Conservation (phyloP, 331 rosid species). For the Saraca asoca region DNA sequence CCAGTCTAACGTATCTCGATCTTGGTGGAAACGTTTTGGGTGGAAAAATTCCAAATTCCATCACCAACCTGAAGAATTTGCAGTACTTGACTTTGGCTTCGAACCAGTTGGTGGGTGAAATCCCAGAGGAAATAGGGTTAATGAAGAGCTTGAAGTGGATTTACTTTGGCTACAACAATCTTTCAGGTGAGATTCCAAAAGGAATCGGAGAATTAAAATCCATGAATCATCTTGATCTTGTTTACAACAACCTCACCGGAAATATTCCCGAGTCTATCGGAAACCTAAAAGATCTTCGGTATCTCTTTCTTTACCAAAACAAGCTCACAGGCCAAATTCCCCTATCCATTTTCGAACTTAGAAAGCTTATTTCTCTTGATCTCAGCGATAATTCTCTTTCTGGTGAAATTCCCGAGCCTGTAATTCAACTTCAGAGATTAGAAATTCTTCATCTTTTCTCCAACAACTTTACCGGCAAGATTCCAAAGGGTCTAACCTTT, state of each 20-base stretch:
- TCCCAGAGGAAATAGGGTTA: conserved; percentile 50
- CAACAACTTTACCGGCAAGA: conserved; percentile 62
- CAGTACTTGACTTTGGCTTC: conserved; percentile 78
- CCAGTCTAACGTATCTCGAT: conserved; percentile 61
- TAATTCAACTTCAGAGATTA: conserved; percentile 53
- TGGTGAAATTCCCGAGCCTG: conserved; percentile 69
- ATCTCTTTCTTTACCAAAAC: conserved; percentile 85
- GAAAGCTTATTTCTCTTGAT: conserved; percentile 75
- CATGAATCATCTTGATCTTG: conserved; percentile 80
- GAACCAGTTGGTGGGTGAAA: conserved; percentile 65
- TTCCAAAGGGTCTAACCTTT: conserved; percentile 61
- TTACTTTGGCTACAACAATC: conserved; percentile 85
- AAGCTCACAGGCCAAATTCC: conserved; percentile 71
- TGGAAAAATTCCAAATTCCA: conserved; percentile 67
- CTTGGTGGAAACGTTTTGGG: conserved; percentile 78
- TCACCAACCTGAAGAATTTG: conserved; percentile 57
- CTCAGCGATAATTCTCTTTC: conserved; percentile 76
- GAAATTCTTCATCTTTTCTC: conserved; percentile 87
- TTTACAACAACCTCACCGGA: conserved; percentile 83
- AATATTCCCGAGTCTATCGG: conserved; percentile 71
- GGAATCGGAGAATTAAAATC: conserved; percentile 54
- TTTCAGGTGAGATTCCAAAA: conserved; percentile 75
- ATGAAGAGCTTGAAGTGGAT: conserved; percentile 73
- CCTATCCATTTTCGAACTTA: conserved; percentile 50
- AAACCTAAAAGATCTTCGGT: conserved; percentile 58